Evolutionary conservation across 2,329 filamentous ascomycete species (phyloP), one percentile per base, ranked within the genome.

Genomic region (Neopestalotiopsis clavispora): DNA sequence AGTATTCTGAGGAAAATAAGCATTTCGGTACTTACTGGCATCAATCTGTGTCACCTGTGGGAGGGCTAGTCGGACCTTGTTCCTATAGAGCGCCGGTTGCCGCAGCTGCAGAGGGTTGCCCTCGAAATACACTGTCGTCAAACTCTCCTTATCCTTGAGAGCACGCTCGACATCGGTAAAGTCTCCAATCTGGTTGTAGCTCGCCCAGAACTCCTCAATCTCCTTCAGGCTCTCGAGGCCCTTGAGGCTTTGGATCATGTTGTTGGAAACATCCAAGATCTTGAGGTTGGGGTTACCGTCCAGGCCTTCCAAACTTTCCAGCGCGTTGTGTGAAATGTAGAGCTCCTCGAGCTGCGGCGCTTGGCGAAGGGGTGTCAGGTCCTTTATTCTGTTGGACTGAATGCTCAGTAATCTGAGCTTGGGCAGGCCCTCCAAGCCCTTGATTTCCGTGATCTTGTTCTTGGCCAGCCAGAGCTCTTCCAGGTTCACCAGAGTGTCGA

Each of bases 91-190:
- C 1, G 93, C 93, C n/a, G 93, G 92, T 4, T 88, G 89, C 67
- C 87, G 87, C 70, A 90, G 85, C 82, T 99, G 96, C 74, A 99
- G 80, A 32, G 95, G 95, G 76, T 97, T 98, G 1, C 94, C 95
- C 78, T 99, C 96, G 73, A 99, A 97, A 79, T 99, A 99, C 12
- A 99, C 95, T 1, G 96, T 98, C 70, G 91, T 90, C 74, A 98
- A 81, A 49, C 91, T 84, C 77, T 92, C 84, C 84, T 97, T 98
- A 77, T 96, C 92, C 66, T 83, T 86, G 72, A 99, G 81, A 74
- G 93, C 88, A 68, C 86, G 87, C 82, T 98, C 92, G 3, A 98
- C 88, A 76, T 98, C 95, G 58, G 86, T 84, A 75, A 98, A 97
- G 78, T 93, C 93, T 23, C 83, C 83, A 32, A 99, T 80, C 74